Conservation (phyloP, 2,329 filamentous ascomycete genomes). For the Paecilomyces sp. region DNA sequence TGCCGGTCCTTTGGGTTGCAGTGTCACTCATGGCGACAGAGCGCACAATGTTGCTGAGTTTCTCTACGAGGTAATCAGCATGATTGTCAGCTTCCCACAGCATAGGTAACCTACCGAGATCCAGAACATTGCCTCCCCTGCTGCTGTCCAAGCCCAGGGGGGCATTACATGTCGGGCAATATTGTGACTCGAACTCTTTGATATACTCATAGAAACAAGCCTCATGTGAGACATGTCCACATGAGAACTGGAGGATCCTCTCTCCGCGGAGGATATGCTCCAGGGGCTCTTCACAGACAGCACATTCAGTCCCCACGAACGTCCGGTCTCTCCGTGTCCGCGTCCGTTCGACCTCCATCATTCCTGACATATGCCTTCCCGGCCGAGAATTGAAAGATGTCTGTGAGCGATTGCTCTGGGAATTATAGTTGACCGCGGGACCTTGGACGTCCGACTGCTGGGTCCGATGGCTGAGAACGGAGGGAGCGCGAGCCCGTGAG, state of each 20-base stretch:
- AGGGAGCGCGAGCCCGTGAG: slow-evolving; percentile 18
- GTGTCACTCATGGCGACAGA: slow-evolving; percentile 65
- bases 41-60: slow-evolving; percentile 87
- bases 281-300: slow-evolving; percentile 91
- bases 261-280: slow-evolving; percentile 94
- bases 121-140: slow-evolving; percentile 83
- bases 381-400: slow-evolving; percentile 30
- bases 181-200: slow-evolving; percentile 85
- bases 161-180: slow-evolving; percentile 88
- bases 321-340: slow-evolving; percentile 82
- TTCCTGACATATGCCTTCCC: slow-evolving; percentile 50
- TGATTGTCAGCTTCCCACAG: slow-evolving; percentile 2
- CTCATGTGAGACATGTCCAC: slow-evolving; percentile 94
- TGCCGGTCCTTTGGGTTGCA: slow-evolving; percentile 40
- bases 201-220: slow-evolving; percentile 99
- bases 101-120: slow-evolving; percentile 61
- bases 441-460: slow-evolving; percentile 11
- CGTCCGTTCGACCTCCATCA: slow-evolving; percentile 68
- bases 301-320: slow-evolving; percentile 90
- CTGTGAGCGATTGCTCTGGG: slow-evolving; percentile 24
- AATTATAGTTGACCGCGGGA: slow-evolving; percentile 9
- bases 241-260: slow-evolving; percentile 90
- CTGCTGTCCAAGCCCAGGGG: slow-evolving; percentile 88
- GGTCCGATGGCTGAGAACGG: slow-evolving; percentile 14
- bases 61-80: slow-evolving; percentile 55